Evolutionary conservation across 805 yeast genomes (phyloP), one percentile per base, ranked within the genome.

Genomic region (Ogataea sp.): DNA sequence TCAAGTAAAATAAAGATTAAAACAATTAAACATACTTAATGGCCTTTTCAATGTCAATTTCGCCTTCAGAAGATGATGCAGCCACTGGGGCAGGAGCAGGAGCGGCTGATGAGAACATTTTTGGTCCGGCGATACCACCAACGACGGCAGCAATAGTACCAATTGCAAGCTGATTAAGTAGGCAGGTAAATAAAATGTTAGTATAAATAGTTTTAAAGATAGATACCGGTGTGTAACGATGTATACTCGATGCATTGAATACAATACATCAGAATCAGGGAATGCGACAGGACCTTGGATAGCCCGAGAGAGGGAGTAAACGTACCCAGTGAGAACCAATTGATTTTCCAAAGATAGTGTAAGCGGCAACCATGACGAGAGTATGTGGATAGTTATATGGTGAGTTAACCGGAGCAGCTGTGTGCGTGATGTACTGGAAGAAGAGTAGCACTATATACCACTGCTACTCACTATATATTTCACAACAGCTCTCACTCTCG

Each of bases 311-410:
- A 27, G 7, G 30, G 23, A n/a, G 10, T 4, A 23, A 18, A 67
- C 75, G 28, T 64, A 73, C 78, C 56, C 76, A 83, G 68, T 87
- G 89, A 46, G 97, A 75, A 54, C 76, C 87, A 52, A 88, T 79
- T 48, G 82, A 67, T 66, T 75, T 84, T 47, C 97, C 97, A 53
- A 87, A 70, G 56, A 89, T 83, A 49, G 68, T 70, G 75, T 89
- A 89, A 60, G 85, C 80, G 55, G 83, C 76, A 67, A 84, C 90
- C 95, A 86, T 87, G 59, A 20, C n/a, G n/a, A n/a, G n/a, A n/a
- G n/a, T n/a, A n/a, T n/a, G n/a, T n/a, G n/a, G n/a, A n/a, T n/a
- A n/a, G n/a, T n/a, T n/a, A n/a, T n/a, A n/a, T 20, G 23, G 34
- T 32, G n/a, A 20, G 24, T 32, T 13, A 18, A 4, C 4, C 11